Evolutionary conservation across 805 yeast genomes (phyloP), one percentile per base, ranked within the genome.

Genomic region (Kodamaea restingae): DNA sequence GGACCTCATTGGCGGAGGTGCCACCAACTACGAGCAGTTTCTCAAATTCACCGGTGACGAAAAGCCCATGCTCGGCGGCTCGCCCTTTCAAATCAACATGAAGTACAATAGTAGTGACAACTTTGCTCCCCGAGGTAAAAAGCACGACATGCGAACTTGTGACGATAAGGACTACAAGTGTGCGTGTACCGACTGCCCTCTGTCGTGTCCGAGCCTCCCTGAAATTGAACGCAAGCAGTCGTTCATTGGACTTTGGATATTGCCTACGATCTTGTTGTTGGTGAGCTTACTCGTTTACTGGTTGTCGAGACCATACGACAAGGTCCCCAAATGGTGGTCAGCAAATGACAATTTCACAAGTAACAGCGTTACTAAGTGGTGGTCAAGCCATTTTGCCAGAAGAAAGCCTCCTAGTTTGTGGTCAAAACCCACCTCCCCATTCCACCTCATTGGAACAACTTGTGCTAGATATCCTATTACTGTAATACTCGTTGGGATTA

Each of bases 1-100:
- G 97, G 98, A 91, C 56, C 70, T 91, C 29, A 81, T 91, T 30
- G 98, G 98, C 6, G 98, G 98, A n/a, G 98, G 98, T 1, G 97
- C 98, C 2, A 73, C 70, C 39, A 76, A 80, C 50, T 85, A 78
- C 58, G 50, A 67, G 22, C 78, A 78, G 39, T 91, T 91, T 55
- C 65, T 91, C 48, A 84, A 88, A 61, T 93, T 91, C 54, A 61
- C 93, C 37, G 98, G 98, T 9, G 98, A 91, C 56, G 95, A 88
- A 50, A 90, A 91, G 58, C 98, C 98, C 0, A 49, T 87, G 51
- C 67, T 91, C 3, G 97, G 98, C 1, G 98, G 98, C 0, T 87
- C 96, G 0, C 97, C 97, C 0, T 88, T 91, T 57, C 98, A 91
- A 58, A 90, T 91, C 45, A 83, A 88, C 56, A 88, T 79, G 58